Conservation (phyloP, 2,329 filamentous ascomycete species). For the Colletotrichum falcatum region DNA sequence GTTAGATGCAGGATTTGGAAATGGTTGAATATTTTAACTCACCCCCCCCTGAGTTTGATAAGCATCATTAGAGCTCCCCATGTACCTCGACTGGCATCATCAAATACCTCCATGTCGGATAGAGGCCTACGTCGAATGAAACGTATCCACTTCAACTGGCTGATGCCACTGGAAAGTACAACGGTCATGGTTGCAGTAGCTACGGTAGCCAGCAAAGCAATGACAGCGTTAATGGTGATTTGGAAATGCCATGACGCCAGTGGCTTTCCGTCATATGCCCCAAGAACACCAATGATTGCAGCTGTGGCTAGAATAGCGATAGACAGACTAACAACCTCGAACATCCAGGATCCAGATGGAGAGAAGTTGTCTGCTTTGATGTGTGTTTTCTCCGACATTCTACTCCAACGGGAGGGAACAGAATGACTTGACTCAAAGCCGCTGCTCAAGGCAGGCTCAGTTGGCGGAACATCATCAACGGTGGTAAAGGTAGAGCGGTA, state of each 20-base stretch:
- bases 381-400: slow-evolving; percentile 22
- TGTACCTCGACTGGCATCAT: slow-evolving; percentile 50
- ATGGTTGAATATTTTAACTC: slow-evolving; percentile 4
- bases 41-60: slow-evolving; percentile 47
- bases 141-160: slow-evolving; percentile 50
- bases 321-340: slow-evolving; percentile 46
- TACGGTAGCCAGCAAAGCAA: slow-evolving; percentile 48
- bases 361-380: slow-evolving; percentile 35
- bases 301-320: slow-evolving; percentile 46
- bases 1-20: background rate
- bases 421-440: slow-evolving; percentile 25
- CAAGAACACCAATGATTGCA: slow-evolving; percentile 48
- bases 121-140: slow-evolving; percentile 48
- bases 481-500: slow-evolving; percentile 24
- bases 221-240: slow-evolving; percentile 50
- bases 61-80: slow-evolving; percentile 48
- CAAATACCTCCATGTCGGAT: slow-evolving; percentile 49
- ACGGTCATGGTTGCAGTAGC: slow-evolving; percentile 48
- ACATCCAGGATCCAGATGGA: slow-evolving; percentile 45
- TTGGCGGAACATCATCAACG: slow-evolving; percentile 25
- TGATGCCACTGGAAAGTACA: slow-evolving; percentile 48
- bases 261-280: slow-evolving; percentile 46
- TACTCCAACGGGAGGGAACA: slow-evolving; percentile 34
- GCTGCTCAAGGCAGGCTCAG: slow-evolving; percentile 31
- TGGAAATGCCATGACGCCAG: slow-evolving; percentile 49